Base-by-base conservation (phyloP, 345 rosid genomes). In the Toxicodendron radicans region DNA sequence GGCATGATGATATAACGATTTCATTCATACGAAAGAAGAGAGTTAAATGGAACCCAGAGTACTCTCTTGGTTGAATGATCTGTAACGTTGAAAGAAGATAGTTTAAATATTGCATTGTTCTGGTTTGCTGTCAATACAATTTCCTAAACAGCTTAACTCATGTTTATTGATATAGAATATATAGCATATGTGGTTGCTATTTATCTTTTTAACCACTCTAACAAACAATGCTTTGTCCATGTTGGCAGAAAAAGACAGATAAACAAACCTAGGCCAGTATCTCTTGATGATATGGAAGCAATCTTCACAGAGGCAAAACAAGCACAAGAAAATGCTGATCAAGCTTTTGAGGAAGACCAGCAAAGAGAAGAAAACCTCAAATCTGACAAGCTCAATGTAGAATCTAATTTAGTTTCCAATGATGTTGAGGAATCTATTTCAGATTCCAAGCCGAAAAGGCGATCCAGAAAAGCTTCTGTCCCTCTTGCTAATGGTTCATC, bases 221-320 rank as follows among this genome's bases (percentile, higher is more conserved):
- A 35, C 5, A 17, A 18, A 12, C 27, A 45, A 24, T 76, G 3
- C 2, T 64, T 10, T 11, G 56, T 64, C 70, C 24, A 43, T 23
- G 41, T 54, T 75, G 77, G 71, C 80, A 92, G 99, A 46, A 89
- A 80, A 83, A 85, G 83, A 75, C 92, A 88, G 76, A 91, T 92
- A 68, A 87, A 86, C 77, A 92, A 81, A 74, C 98, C 98, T 23
- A 87, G 90, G 78, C 94, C 97, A 32, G 90, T 95, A 48, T 85
- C 94, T 6, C 76, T 60, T 3, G 84, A 80, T 68, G 95, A 92
- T 41, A 83, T 95, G 72, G 93, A 95, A 78, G 87, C 87, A 4
- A 83, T 95, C 48, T 87, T 90, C 85, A 78, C 49, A 63, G 89
- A 85, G 72, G 96, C 88, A 75, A 90, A 89, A 85, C 93, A 82